Evolutionary conservation across 805 yeast species (phyloP), one percentile per base, ranked within the genome.

Genomic region (Myxozyma geophila): DNA sequence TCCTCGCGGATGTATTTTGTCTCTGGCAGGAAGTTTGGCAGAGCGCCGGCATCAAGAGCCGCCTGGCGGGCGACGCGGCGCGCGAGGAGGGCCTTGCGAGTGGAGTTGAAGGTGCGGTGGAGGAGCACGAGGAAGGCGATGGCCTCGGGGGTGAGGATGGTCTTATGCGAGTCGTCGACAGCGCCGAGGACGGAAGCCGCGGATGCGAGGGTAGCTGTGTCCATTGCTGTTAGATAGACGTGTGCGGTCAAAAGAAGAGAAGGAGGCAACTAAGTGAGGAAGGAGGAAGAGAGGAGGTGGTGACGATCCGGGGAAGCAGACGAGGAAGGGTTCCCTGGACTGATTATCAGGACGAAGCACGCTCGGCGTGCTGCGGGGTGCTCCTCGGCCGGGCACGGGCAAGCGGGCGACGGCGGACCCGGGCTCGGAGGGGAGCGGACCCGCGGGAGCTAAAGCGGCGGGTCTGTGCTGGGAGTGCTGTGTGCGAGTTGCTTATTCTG

Each of bases 1-100:
- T 87, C 88, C 50, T 86, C 83, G 72, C 90, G 81, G 70, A 87
- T 83, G 72, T 80, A 74, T 65, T 76, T 77, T 51, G 90, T 87
- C 73, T 86, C 88, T 23, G 89, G 88, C 65, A 87, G 77, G 74
- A 87, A 87, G 71, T 84, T 86, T n/a, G 90, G 90, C 70, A 87
- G 78, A 67, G 79, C 80, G 61, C 90, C 90, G 41, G 77, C 79
- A 68, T 86, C 89, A 70, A 88, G 79, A 66, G 79, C 78, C 62
- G 71, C 75, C 76, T 86, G 90, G 64, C 83, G 83, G 53, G 74
- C 79, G 63, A 79, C 82, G 70, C 90, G 81, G 71, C 82, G 82
- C 40, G 79, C 80, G 69, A 87, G 81, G 68, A 87, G 81, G 69
- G 80, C 79, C 70, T 80, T 78, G 71, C 91, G 82, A 57, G 81